Evolutionary conservation across 345 rosid genomes (phyloP).

Genomic region (Xanthoceras sorbifolium): DNA sequence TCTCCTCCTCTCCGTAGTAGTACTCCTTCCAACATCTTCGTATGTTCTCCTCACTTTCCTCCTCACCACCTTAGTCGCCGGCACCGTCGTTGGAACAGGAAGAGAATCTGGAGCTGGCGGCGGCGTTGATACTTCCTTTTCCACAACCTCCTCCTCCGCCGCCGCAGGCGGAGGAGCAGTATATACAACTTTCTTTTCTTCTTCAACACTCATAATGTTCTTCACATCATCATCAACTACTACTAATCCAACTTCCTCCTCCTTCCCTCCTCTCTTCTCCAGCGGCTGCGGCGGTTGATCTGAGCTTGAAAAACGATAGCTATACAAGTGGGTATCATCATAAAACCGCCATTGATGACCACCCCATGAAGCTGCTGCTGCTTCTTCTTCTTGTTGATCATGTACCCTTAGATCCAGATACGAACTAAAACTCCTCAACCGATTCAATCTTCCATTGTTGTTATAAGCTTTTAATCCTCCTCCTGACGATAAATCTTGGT

Average conservation of each 20-base stretch:
- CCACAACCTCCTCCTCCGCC: not conserved
- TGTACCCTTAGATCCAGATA: constrained; percentile 72
- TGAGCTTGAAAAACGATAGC: constrained; percentile 33
- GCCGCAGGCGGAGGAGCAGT: constrained; percentile 5
- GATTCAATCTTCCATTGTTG: constrained; percentile 20
- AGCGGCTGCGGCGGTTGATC: constrained; percentile 27
- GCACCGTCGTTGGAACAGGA: constrained; percentile 23
- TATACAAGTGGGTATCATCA: constrained; percentile 65
- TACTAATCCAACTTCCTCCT: constrained; percentile 20
- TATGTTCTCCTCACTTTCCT: constrained; percentile 38
- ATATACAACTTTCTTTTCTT: constrained; percentile 14
- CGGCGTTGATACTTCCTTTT: not conserved
- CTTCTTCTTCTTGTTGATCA: not conserved
- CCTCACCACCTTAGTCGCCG: constrained; percentile 23
- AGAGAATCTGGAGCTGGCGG: constrained; percentile 15
- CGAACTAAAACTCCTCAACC: constrained; percentile 71
- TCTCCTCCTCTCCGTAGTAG: constrained; percentile 22
- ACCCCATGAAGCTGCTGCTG: constrained; percentile 44
- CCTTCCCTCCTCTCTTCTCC: constrained; percentile 10
- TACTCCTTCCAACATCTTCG: constrained; percentile 22
- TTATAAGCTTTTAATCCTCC: not conserved
- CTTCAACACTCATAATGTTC: constrained; percentile 15
- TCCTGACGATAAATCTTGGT: constrained; percentile 25
- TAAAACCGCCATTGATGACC: constrained; percentile 66
- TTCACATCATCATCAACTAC: not conserved